phyloP scores from a whole-genome alignment of 1,284 basidiomycete genomes.

The Apiotrichum veenhuisii region DNA sequence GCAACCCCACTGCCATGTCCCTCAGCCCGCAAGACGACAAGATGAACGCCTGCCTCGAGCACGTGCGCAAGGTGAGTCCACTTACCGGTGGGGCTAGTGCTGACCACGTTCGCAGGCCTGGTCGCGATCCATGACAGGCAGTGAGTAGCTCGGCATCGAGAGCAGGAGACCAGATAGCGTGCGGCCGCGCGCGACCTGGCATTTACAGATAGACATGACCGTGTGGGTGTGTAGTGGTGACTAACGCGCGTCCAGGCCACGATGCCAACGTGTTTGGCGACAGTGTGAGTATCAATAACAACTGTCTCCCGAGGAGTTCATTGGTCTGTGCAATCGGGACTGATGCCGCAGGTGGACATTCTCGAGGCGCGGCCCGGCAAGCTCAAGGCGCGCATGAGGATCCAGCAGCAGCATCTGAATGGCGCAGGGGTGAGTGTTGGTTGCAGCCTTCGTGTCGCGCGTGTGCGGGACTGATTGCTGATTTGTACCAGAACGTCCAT shows the following conservation, averaged over 20 bases:
- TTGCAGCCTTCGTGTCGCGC: neutral
- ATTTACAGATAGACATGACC: too few species aligned
- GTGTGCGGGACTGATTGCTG: neutral
- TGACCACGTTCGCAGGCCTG: too few species aligned
- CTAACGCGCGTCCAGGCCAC: too few species aligned
- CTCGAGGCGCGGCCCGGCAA: conserved; percentile 16
- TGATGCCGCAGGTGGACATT: conserved; percentile 9
- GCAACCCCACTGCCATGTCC: too few species aligned
- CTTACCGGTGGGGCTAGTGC: too few species aligned
- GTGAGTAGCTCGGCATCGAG: neutral
- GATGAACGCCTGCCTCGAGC: conserved; percentile 12
- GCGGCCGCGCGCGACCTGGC: too few species aligned
- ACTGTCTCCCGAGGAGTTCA: too few species aligned
- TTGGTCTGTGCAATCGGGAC: neutral
- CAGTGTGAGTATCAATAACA: neutral
- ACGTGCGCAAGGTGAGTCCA: conserved; percentile 10
- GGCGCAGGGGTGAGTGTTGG: conserved; percentile 8
- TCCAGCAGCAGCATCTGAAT: conserved; percentile 12
- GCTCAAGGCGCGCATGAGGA: conserved; percentile 6
- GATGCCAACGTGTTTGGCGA: conserved; percentile 8
- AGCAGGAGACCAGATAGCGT: neutral
- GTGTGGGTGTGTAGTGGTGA: too few species aligned
- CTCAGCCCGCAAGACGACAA: neutral
- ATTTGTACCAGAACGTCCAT: conserved; percentile 6
- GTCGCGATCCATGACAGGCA: neutral